phyloP scores from a whole-genome alignment of 768 basidiomycete species.

The Strobilomyces echinocephalus region DNA sequence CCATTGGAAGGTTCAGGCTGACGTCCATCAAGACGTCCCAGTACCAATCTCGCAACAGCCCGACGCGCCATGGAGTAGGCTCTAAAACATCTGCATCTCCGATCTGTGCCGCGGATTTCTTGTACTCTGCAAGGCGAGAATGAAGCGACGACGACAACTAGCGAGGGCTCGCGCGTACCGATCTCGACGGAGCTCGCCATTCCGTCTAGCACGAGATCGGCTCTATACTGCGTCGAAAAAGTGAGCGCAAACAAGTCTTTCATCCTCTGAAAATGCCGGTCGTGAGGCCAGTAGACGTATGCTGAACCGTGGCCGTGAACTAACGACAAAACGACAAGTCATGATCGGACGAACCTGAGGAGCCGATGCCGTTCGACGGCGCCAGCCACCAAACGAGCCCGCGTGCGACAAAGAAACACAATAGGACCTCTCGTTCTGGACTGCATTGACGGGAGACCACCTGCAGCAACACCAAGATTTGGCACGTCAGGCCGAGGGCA shows the following conservation, averaged over 20 bases:
- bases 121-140: slow-evolving; percentile 32
- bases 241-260: slow-evolving; percentile 36
- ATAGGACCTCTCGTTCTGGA: slow-evolving; percentile 29
- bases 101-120: slow-evolving; percentile 26
- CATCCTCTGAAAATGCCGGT: slow-evolving; percentile 35
- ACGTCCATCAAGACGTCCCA: slow-evolving; percentile 33
- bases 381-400: slow-evolving; percentile 29
- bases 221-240: slow-evolving; percentile 34
- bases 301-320: slow-evolving; percentile 20
- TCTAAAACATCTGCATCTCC: slow-evolving; percentile 29
- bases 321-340: background rate
- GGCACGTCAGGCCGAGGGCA: slow-evolving; percentile 23
- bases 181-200: slow-evolving; percentile 25
- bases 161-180: slow-evolving; percentile 21
- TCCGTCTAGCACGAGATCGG: slow-evolving; percentile 37
- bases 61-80: slow-evolving; percentile 18
- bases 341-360: slow-evolving; percentile 28
- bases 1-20: slow-evolving; percentile 34
- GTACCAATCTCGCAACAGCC: slow-evolving; percentile 28
- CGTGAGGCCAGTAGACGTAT: slow-evolving; percentile 38
- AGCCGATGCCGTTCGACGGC: slow-evolving; percentile 34
- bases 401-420: slow-evolving; percentile 26
- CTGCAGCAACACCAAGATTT: slow-evolving; percentile 20
- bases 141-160: background rate
- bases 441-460: slow-evolving; percentile 14